Base-by-base conservation (phyloP, 2,329 filamentous ascomycete species). In the Colletotrichum orchidophilum region DNA sequence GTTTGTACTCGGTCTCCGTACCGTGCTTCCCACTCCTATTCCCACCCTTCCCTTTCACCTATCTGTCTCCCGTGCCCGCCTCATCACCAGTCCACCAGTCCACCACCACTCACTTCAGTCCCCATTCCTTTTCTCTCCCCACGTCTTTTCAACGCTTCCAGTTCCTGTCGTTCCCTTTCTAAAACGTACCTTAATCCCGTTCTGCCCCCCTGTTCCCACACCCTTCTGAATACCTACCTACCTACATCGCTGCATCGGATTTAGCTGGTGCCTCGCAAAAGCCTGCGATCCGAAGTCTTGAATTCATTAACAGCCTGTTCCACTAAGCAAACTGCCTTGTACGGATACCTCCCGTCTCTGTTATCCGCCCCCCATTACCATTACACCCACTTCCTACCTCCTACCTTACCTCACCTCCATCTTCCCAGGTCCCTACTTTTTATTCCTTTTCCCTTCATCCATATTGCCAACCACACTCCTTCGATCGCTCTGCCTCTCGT, bases 171-270 rank as follows among this genome's bases (percentile, higher is more conserved):
- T 50, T 61, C 57, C 39, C 63, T 66, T 50, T 46, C 42, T 12
- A 5, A 35, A 18, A 31, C 24, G 35, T 27, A 54, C n/a, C 50
- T 61, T 66, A 57, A 54, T 67, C 60, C 27, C 50, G 33, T 13
- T 11, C 33, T 27, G 6, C 39, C 63, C 50, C 67, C 68, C 53
- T 68, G 64, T 49, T 71, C 29, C 53, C 13, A 53, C 33, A 49
- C 31, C 35, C 39, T 46, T 46, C 39, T 46, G 39, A 46, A 46
- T 46, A 46, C n/a, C n/a, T n/a, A n/a, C n/a, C n/a, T n/a, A n/a
- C n/a, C n/a, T n/a, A n/a, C 39, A 63, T 63, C 69, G 52, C 55
- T 63, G 64, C 58, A 68, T 71, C 58, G 57, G 39, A 63, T 63
- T 59, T 59, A 68, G 52, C 46, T 63, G 52, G 46, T 29, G 33